These are phyloP conservation scores for Leccinum ochraceum DNA, from an alignment of 768 basidiomycete species.

Conservation along the genomic window DNA sequence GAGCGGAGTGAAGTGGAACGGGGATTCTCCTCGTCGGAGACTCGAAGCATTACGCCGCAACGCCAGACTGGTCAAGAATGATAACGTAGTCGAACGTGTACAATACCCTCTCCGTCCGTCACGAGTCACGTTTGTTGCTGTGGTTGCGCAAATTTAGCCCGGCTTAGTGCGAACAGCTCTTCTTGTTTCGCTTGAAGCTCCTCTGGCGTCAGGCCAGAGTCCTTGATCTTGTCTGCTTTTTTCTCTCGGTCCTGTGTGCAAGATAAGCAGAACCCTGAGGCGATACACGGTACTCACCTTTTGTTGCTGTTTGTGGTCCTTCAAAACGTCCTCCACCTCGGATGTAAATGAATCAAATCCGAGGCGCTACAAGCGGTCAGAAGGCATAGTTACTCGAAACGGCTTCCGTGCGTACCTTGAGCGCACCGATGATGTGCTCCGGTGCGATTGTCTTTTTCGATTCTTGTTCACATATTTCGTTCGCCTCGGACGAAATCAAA, in stretches of 20 bases:
- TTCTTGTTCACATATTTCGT: slow-evolving; percentile 97
- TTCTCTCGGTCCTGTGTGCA: slow-evolving; percentile 76
- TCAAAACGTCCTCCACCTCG: slow-evolving; percentile 90
- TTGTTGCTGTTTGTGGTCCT: slow-evolving; percentile 94
- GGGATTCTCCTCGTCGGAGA: slow-evolving; percentile 60
- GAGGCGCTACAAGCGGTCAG: slow-evolving; percentile 58
- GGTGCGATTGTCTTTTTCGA: slow-evolving; percentile 99
- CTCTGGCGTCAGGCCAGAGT: slow-evolving; percentile 88
- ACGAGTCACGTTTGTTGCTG: slow-evolving; percentile 41
- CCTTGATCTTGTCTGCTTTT: slow-evolving; percentile 87
- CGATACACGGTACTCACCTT: slow-evolving; percentile 56
- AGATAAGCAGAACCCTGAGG: slow-evolving; percentile 7
- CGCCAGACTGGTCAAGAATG: slow-evolving; percentile 37
- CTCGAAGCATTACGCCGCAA: slow-evolving; percentile 49
- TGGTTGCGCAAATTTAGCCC: slow-evolving; percentile 71
- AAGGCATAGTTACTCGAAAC: background rate
- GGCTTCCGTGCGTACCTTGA: slow-evolving; percentile 60
- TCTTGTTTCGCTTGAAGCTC: slow-evolving; percentile 89
- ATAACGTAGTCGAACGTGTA: slow-evolving; percentile 33
- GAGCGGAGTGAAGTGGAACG: slow-evolving; percentile 60
- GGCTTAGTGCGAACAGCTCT: slow-evolving; percentile 88
- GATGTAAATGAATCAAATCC: slow-evolving; percentile 90
- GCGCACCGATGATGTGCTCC: slow-evolving; percentile 90
- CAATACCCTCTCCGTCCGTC: slow-evolving; percentile 17
- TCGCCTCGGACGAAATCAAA: slow-evolving; percentile 94